Evolutionary conservation across 495 filamentous ascomycete species (phyloP).

Genomic region (Penicillium simplicissimum): DNA sequence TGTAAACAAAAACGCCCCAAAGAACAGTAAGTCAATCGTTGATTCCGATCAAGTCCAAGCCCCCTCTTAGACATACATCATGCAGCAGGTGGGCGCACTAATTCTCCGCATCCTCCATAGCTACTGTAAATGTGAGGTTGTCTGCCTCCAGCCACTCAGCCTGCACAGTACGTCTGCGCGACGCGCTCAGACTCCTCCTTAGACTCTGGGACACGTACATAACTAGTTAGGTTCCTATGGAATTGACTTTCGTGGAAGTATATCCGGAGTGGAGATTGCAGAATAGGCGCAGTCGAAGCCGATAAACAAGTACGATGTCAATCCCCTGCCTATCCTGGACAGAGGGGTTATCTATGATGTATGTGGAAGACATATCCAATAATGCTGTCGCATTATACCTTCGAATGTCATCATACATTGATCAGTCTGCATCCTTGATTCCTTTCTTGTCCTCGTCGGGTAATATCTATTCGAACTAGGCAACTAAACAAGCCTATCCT

Average conservation of each 20-base stretch:
- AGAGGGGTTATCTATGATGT: neutral
- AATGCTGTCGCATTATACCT: neutral
- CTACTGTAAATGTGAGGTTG: constrained; percentile 8
- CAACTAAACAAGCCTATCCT: neutral
- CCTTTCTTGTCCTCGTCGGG: neutral
- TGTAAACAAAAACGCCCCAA: too few relatives aligned
- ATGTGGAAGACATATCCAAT: neutral
- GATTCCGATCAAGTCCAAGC: neutral
- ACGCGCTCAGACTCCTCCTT: neutral
- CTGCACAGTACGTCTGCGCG: constrained; percentile 1
- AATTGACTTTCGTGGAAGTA: neutral
- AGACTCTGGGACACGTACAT: neutral
- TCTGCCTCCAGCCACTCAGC: constrained; percentile 4
- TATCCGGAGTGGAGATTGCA: neutral
- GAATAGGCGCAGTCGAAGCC: neutral
- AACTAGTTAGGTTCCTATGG: neutral
- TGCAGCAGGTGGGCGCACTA: constrained; percentile 15
- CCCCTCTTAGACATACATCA: neutral
- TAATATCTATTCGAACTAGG: neutral
- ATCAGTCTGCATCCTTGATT: neutral
- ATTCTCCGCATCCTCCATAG: constrained; percentile 32
- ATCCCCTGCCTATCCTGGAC: neutral
- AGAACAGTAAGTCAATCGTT: neutral
- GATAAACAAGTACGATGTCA: neutral
- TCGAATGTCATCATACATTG: neutral